Base-by-base conservation (phyloP, 306 rosid species). In the Dicorynia guianensis region DNA sequence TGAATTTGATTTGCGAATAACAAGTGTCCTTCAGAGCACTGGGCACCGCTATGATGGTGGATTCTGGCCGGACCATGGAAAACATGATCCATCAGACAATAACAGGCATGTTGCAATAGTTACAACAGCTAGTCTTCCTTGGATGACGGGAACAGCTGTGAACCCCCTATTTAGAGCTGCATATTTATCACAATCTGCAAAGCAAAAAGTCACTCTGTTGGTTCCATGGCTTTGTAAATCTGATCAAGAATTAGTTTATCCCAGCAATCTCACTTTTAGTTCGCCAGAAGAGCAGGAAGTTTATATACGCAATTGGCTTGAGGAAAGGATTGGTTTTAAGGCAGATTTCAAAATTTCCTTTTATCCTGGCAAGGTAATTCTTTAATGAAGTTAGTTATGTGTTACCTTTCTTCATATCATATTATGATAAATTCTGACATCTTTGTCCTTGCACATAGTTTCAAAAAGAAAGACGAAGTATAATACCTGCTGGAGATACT, bases 91-190 rank as follows among this genome's bases (percentile, higher is more conserved):
- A 1, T 79, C 84, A 14, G 84, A 80, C 39, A 82, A 77, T 64
- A 93, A 90, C 82, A 81, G 98, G 69, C 93, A 90, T 76, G 88
- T 92, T 82, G 99, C 99, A 43, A 95, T 95, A 42, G 97, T 95
- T 67, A 96, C 99, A 67, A 96, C 99, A 30, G 99, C 99, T 50
- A 96, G 98, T 83, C 97, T 96, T 87, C 98, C 98, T 72, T 96
- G 99, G 99, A 89, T 96, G 99, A 96, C 98, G 0, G 99, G 99
- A 76, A 92, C 99, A 48, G 93, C 99, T 36, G 99, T 96, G 67
- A 96, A 96, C 71, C 99, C 98, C 35, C 85, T 92, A 75, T 96
- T 92, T 80, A 91, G 99, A 73, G 99, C 99, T 67, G 99, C 99
- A 39, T 92, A 96, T 85, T 85, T 96, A 73, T 90, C 99, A 14